Evolutionary conservation across 768 basidiomycete species (phyloP).

Genomic region (Rhodotorula sphaerocarpa): DNA sequence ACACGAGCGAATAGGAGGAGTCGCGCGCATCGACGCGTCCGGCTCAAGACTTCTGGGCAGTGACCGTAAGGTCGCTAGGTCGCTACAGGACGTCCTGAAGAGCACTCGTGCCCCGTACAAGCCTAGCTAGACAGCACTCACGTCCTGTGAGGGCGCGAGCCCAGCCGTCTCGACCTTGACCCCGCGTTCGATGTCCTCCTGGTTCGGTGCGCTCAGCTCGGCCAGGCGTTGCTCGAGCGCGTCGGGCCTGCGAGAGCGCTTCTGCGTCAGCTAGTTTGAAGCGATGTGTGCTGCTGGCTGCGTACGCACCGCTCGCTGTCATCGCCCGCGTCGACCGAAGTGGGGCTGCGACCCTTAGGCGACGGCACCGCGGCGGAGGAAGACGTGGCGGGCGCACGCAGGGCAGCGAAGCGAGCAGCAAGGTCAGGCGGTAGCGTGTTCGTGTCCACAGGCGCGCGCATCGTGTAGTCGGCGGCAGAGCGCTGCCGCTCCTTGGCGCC

Average conservation of each 20-base stretch:
- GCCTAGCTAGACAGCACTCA: neutral
- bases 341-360: neutral
- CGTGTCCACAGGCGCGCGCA: neutral
- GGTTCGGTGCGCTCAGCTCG: neutral
- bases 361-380: neutral
- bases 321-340: neutral
- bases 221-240: neutral
- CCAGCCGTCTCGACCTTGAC: neutral
- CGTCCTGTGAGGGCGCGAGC: neutral
- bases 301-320: neutral
- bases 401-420: slow-evolving; percentile 4
- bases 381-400: neutral
- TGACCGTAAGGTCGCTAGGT: too few species aligned
- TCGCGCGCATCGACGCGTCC: too few species aligned
- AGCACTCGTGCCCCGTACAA: too few species aligned
- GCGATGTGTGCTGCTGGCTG: neutral
- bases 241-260: neutral
- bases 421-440: slow-evolving; percentile 2
- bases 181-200: neutral
- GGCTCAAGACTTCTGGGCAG: too few species aligned
- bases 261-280: too few species aligned
- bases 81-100: too few species aligned
- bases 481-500: too few species aligned
- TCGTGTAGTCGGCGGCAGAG: too few species aligned
- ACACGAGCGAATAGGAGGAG: too few species aligned